Conservation (phyloP, 495 filamentous ascomycete genomes). For the Penicillium bovifimosum region DNA sequence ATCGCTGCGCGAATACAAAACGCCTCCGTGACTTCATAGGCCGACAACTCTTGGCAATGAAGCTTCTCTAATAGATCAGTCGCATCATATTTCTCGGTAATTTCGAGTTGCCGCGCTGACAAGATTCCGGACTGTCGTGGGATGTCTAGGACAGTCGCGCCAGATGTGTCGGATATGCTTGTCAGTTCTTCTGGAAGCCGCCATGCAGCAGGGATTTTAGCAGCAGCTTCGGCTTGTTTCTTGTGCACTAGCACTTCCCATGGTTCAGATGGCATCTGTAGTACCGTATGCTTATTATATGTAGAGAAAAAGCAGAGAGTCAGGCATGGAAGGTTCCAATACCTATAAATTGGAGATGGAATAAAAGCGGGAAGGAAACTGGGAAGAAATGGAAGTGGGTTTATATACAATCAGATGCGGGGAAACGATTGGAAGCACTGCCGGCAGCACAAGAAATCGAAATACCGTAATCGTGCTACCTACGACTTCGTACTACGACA, state of each 20-base stretch:
- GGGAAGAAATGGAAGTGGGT: no score
- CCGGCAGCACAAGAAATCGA: no score
- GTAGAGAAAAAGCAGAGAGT: no score
- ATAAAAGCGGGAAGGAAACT: no score
- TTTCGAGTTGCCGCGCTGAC: background rate
- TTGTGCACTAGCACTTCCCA: slow-evolving; percentile 20
- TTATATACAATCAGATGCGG: no score
- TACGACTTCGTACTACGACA: no score
- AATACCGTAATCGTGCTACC: no score
- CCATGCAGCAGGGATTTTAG: slow-evolving; percentile 44
- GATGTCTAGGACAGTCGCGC: slow-evolving; percentile 25
- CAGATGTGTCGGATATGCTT: slow-evolving; percentile 3
- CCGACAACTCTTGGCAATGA: slow-evolving; percentile 25
- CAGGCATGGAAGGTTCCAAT: no score
- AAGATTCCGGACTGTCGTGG: slow-evolving; percentile 18
- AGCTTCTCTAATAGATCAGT: slow-evolving; percentile 12
- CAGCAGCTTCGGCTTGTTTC: slow-evolving; percentile 35
- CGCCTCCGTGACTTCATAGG: slow-evolving; percentile 38
- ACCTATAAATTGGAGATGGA: no score
- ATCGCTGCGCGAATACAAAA: slow-evolving; percentile 53
- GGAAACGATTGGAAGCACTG: no score
- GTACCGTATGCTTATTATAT: no score
- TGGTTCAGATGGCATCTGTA: slow-evolving; percentile 15
- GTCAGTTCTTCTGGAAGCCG: slow-evolving; percentile 18
- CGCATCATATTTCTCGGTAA: background rate